Conservation (phyloP, 305 asterid species). For the Fraxinus albicans region DNA sequence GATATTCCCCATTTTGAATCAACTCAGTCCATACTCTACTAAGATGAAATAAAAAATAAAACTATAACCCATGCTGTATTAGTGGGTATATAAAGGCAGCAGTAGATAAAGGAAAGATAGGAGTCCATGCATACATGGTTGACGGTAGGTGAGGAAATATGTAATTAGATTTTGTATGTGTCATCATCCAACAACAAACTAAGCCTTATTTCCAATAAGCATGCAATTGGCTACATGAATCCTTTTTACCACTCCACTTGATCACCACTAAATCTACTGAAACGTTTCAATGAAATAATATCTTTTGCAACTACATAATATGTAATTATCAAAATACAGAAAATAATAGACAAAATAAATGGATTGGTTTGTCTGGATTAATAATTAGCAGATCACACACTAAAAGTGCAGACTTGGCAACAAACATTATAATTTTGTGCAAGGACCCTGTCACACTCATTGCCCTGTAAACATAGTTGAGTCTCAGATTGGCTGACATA, state of each 20-base stretch:
- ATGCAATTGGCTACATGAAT: background rate
- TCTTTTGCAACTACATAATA: background rate
- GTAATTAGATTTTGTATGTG: background rate
- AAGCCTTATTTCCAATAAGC: background rate
- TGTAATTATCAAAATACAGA: constrained; percentile 3
- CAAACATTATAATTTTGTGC: background rate
- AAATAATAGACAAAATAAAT: background rate
- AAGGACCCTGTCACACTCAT: background rate
- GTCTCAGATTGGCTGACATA: background rate
- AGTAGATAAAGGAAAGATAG: constrained; percentile 21
- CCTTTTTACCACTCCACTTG: background rate
- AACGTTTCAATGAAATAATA: background rate
- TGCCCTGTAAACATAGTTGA: background rate
- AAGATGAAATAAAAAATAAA: background rate
- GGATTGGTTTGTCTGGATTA: background rate
- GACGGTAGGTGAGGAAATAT: background rate
- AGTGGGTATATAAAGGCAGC: constrained; percentile 12
- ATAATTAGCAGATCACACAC: background rate
- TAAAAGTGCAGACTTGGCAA: background rate
- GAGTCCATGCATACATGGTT: background rate
- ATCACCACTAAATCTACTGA: background rate
- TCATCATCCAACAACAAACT: background rate
- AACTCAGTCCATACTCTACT: background rate
- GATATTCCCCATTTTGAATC: background rate
- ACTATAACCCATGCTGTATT: constrained; percentile 3